These are phyloP conservation scores for Pelargonium fulgidum DNA, from an alignment of 441 rosid genomes.

Conservation along the genomic window DNA sequence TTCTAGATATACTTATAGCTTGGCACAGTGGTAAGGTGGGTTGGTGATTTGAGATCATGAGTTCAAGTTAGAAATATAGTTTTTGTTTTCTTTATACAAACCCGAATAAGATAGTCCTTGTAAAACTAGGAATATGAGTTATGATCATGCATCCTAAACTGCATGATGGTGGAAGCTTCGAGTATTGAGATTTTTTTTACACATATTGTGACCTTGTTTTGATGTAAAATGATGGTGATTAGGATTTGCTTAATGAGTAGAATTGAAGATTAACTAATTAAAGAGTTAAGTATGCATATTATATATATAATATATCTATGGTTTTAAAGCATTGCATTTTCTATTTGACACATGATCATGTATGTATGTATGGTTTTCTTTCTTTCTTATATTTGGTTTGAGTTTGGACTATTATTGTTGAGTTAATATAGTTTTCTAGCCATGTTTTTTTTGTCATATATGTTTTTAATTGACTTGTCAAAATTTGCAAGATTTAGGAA, in stretches of 20 bases:
- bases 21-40: too few species aligned
- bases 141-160: too few species aligned
- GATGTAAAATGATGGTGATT: constrained; percentile 7
- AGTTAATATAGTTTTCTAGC: not conserved
- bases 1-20: too few species aligned
- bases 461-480: not conserved
- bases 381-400: not conserved
- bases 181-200: not conserved
- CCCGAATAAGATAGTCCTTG: too few species aligned
- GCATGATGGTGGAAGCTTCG: too few species aligned
- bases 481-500: constrained; percentile 1
- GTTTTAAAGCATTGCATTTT: not conserved
- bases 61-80: too few species aligned
- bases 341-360: not conserved
- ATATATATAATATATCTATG: not conserved
- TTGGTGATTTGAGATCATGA: too few species aligned
- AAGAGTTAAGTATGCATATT: not conserved
- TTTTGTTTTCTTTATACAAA: too few species aligned
- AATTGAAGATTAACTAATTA: not conserved
- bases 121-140: too few species aligned
- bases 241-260: not conserved
- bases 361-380: not conserved
- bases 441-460: not conserved
- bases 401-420: too few species aligned
- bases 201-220: not conserved